Evolutionary conservation across 148 eudicot species (phyloP).

Genomic region (Polygonum maritimum): DNA sequence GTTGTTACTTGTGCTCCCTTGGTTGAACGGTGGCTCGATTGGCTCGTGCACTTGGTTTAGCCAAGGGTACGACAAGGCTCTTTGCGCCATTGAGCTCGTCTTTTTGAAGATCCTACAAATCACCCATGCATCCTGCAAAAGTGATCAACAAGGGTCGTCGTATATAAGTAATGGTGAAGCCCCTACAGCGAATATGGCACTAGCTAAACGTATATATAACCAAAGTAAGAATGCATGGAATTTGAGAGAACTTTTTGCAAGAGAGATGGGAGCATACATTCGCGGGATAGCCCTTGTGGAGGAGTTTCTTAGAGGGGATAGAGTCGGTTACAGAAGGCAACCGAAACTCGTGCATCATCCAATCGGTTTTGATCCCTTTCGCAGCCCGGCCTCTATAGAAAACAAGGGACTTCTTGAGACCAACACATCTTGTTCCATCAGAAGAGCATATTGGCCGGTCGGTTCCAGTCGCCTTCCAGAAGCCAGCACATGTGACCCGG

Average conservation of each 20-base stretch:
- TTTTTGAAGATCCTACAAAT: constrained; percentile 94
- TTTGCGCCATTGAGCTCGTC: constrained; percentile 52
- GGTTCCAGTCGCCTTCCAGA: constrained; percentile 77
- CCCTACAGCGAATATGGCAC: background rate
- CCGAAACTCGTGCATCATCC: constrained; percentile 86
- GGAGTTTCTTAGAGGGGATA: constrained; percentile 22
- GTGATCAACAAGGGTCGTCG: background rate
- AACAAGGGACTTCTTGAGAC: constrained; percentile 51
- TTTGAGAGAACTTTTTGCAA: no score
- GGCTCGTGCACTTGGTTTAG: constrained; percentile 42
- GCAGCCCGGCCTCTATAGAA: constrained; percentile 53
- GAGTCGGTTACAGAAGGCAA: constrained; percentile 34
- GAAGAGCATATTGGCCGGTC: constrained; percentile 66
- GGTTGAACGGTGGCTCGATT: background rate
- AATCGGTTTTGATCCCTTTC: constrained; percentile 54
- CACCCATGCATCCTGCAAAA: constrained; percentile 79
- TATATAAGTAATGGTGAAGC: background rate
- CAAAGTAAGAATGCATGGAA: no score
- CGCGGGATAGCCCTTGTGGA: constrained; percentile 24
- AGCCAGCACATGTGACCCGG: constrained; percentile 60
- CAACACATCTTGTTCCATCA: constrained; percentile 44
- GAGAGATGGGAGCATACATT: constrained; percentile 24
- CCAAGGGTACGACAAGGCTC: constrained; percentile 71
- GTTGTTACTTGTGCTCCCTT: background rate
- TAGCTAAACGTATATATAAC: no score